Conservation (phyloP, 2,329 filamentous ascomycete genomes). For the Calonectria montana region DNA sequence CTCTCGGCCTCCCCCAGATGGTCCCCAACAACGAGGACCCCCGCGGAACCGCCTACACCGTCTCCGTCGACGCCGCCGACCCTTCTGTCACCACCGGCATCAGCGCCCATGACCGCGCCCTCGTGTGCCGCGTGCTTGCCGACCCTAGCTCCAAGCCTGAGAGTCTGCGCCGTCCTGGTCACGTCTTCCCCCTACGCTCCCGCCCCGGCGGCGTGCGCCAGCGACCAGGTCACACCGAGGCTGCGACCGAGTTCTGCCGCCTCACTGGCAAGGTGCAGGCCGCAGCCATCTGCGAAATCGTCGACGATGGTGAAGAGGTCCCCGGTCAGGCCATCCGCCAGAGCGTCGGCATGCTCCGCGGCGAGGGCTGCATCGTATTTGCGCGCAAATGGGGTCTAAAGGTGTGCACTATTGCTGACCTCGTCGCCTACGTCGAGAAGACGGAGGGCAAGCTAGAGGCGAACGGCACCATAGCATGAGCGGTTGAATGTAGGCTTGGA, state of each 20-base stretch:
- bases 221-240: constrained; percentile 90
- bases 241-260: constrained; percentile 88
- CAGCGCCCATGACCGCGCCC: constrained; percentile 84
- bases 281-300: constrained; percentile 90
- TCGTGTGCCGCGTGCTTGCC: constrained; percentile 84
- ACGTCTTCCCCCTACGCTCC: constrained; percentile 88
- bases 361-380: constrained; percentile 89
- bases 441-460: constrained; percentile 70
- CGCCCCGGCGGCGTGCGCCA: constrained; percentile 83
- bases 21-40: constrained; percentile 80
- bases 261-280: constrained; percentile 82
- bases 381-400: constrained; percentile 89
- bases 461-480: constrained; percentile 47
- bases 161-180: constrained; percentile 84
- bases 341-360: constrained; percentile 88
- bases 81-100: constrained; percentile 87
- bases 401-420: constrained; percentile 94
- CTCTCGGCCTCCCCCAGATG: constrained; percentile 90
- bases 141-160: constrained; percentile 66
- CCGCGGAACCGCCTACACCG: constrained; percentile 91
- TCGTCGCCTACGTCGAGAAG: constrained; percentile 83
- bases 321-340: constrained; percentile 73
- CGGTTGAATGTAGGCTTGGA: neutral
- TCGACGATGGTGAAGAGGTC: constrained; percentile 84
- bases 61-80: constrained; percentile 85